Conservation (phyloP, 2,329 filamentous ascomycete species). For the Colletotrichum limetticola region DNA sequence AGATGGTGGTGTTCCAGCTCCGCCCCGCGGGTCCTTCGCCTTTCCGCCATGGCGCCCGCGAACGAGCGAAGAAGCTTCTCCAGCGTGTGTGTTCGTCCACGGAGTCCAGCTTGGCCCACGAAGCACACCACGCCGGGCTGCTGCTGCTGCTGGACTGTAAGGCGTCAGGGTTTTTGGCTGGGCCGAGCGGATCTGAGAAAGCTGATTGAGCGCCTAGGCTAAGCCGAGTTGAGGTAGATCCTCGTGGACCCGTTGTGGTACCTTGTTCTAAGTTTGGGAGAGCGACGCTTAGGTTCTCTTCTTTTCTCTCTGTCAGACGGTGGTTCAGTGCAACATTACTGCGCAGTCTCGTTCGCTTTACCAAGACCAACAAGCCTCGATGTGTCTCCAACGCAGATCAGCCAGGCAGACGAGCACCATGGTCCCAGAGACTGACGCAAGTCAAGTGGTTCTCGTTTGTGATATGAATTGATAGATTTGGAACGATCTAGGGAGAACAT, state of each 20-base stretch:
- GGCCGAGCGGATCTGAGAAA: neutral
- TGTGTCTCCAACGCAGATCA: neutral
- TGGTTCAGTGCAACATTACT: neutral
- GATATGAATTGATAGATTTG: neutral
- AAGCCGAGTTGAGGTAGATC: neutral
- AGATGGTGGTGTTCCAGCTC: neutral
- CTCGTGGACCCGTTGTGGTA: neutral
- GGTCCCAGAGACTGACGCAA: neutral
- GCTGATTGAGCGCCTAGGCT: neutral
- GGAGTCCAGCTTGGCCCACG: neutral
- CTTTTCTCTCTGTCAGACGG: neutral
- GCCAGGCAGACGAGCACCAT: neutral
- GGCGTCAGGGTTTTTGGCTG: neutral
- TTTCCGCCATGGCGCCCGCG: neutral
- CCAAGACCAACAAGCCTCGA: neutral
- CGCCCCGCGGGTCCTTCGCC: constrained; percentile 18
- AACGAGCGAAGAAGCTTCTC: neutral
- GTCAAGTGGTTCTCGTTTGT: neutral
- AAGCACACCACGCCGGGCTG: too few species aligned
- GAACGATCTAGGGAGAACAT: neutral
- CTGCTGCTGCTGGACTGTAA: neutral
- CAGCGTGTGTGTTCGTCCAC: neutral
- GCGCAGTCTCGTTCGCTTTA: neutral
- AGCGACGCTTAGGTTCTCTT: neutral
- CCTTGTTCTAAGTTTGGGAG: neutral